These are phyloP conservation scores for Ascochyta rabiei DNA, from an alignment of 2,329 filamentous ascomycete genomes.

Conservation along the genomic window DNA sequence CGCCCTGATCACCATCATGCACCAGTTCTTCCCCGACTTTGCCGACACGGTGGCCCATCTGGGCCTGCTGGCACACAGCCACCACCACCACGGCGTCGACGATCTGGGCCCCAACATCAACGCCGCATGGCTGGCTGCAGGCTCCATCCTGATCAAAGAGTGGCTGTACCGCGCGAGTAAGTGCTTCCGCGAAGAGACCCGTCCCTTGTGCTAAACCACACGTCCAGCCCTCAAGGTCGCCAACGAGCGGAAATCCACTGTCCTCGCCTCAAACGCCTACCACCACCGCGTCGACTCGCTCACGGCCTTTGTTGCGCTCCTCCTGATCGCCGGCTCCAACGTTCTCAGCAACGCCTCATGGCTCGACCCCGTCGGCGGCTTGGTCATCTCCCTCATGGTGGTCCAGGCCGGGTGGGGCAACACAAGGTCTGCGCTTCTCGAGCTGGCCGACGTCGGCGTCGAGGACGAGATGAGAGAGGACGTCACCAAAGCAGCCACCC, in stretches of 20 bases:
- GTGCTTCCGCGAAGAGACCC: conserved; percentile 2
- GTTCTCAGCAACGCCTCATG: conserved; percentile 83
- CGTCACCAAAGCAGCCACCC: conserved; percentile 67
- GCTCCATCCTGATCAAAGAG: conserved; percentile 91
- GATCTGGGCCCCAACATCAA: conserved; percentile 81
- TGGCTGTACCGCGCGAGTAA: conserved; percentile 95
- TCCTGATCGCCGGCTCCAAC: conserved; percentile 89
- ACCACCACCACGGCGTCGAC: conserved; percentile 67
- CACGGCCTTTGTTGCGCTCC: conserved; percentile 89
- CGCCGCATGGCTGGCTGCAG: conserved; percentile 90
- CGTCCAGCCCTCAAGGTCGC: conserved; percentile 88
- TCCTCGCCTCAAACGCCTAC: conserved; percentile 92
- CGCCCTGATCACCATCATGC: conserved; percentile 64
- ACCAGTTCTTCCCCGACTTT: conserved; percentile 57
- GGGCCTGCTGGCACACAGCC: conserved; percentile 59
- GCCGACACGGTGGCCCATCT: conserved; percentile 51
- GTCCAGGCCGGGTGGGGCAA: conserved; percentile 89
- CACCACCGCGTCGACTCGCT: conserved; percentile 96
- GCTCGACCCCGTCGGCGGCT: conserved; percentile 91
- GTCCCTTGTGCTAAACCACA: conserved; percentile 29
- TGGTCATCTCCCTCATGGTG: conserved; percentile 92
- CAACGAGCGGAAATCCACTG: conserved; percentile 89
- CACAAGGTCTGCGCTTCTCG: conserved; percentile 78
- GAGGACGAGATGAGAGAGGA: conserved; percentile 81
- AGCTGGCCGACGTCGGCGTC: conserved; percentile 88